Conservation (phyloP, 2,329 filamentous ascomycete genomes). For the Penicillium sp. region DNA sequence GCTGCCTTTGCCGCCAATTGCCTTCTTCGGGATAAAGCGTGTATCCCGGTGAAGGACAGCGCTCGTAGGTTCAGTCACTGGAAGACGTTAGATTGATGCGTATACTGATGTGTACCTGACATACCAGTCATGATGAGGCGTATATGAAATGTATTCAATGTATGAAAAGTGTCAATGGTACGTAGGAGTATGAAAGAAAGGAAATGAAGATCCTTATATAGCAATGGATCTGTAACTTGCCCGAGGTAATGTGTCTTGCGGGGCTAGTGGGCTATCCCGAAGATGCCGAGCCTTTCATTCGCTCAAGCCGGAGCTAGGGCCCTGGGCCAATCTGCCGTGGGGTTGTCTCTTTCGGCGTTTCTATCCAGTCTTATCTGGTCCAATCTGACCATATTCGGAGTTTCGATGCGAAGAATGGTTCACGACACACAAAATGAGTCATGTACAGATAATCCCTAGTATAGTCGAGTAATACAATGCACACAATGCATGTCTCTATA, state of each 20-base stretch:
- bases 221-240: background rate
- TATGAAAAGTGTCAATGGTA: no score
- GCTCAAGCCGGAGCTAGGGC: slow-evolving; percentile 2
- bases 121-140: background rate
- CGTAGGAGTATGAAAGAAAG: background rate
- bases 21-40: slow-evolving; percentile 48
- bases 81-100: background rate
- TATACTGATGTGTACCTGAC: background rate
- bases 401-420: background rate
- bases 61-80: slow-evolving; percentile 13
- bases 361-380: background rate
- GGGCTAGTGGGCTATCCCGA: slow-evolving; percentile 31
- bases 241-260: slow-evolving; percentile 19
- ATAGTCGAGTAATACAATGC: no score
- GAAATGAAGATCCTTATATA: background rate
- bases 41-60: slow-evolving; percentile 57
- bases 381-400: no score
- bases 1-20: slow-evolving; percentile 52
- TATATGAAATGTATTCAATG: background rate
- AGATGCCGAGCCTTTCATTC: slow-evolving; percentile 33
- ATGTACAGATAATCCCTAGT: background rate
- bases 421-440: background rate
- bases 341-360: background rate
- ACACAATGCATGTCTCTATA: no score
- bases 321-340: background rate